Evolutionary conservation across 805 yeast genomes (phyloP), one percentile per base, ranked within the genome.

Genomic region (Monosporozyma unispora): DNA sequence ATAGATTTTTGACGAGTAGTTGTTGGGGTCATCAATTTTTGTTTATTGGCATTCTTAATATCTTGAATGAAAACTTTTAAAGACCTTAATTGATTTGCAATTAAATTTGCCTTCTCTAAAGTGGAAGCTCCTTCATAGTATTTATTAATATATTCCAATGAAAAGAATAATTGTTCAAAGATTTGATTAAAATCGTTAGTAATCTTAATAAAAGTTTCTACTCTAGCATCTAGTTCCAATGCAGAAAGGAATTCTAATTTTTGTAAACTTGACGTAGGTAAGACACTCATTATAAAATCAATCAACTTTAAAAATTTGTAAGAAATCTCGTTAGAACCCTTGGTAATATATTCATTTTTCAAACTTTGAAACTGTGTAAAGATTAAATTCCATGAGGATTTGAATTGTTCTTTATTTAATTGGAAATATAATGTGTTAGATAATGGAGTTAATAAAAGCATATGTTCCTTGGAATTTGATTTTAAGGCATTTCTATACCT

Each of bases 351-450:
- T 29, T 56, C 54, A 10, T 60, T 60, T 41, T 52, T 47, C 18
- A 57, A 43, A 14, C 54, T 50, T 45, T 52, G 65, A 48, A 64
- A 66, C 28, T 62, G 68, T 3, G 58, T 51, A 18, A 25, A 35
- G 9, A 48, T 16, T 23, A 28, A 11, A 28, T 12, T 22, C 61
- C 76, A 75, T 0, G 80, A 76, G 38, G 67, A 68, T 18, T 69
- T 65, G 51, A 76, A 77, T 47, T 73, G 77, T 35, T 75, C 71
- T 14, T 62, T 68, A 2, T 72, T 72, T 47, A 82, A 67, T 58
- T 81, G 86, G 44, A 77, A 60, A 54, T 72, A 76, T n/a, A 82
- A 64, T 0, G 81, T 73, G 53, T 76, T 76, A 0, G 85, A 79
- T 47, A 82, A 62, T 0, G 89, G 89, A 10, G 82, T 74, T 19